A percentile compares a stretch with the other conserved stretches of the same genome.
Conservation (phyloP, 139 green algal genomes). For the Cymbomonas tetramitiformis region DNA sequence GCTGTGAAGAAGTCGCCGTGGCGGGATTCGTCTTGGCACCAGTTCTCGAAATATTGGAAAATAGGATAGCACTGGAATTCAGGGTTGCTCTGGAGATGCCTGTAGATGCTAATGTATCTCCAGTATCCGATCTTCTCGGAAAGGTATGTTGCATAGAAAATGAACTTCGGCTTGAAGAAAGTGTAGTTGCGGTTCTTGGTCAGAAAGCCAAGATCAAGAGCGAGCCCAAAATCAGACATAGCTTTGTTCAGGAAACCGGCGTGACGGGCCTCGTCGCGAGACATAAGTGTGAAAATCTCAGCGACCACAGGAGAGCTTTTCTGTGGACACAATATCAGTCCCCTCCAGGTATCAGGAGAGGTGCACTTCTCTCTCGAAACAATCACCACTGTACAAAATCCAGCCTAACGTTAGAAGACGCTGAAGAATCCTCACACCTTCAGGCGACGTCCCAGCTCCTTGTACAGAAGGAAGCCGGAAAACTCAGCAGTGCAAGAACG, state of each 20-base stretch:
- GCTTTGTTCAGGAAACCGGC: conserved; percentile 98
- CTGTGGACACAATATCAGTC: too few relatives aligned
- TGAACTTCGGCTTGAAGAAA: conserved; percentile 99
- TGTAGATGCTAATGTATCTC: conserved; percentile 90
- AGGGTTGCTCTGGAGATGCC: conserved; percentile 82
- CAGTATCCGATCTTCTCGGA: conserved; percentile 94
- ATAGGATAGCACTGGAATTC: conserved; percentile 96
- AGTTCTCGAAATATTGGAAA: conserved; percentile 99
- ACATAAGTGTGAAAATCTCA: conserved; percentile 96
- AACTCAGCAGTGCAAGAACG: conserved; percentile 98
- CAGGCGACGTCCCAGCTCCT: conserved; percentile 90
- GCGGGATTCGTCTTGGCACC: conserved; percentile 77
- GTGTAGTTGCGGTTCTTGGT: conserved; percentile 88
- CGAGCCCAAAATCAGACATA: conserved; percentile 81
- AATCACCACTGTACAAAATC: too few relatives aligned
- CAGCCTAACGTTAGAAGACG: too few relatives aligned
- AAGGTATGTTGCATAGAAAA: conserved; percentile 96
- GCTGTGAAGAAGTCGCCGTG: conserved; percentile 87
- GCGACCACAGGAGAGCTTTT: conserved; percentile 74
- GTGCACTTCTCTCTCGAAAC: too few relatives aligned
- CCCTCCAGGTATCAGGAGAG: too few relatives aligned
- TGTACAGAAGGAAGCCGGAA: conserved; percentile 97
- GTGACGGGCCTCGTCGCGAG: conserved; percentile 91
- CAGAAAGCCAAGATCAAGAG: conserved; percentile 95
- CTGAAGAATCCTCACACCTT: too few relatives aligned